Base-by-base conservation (phyloP, 2,329 filamentous ascomycete species). In the Monosporascus sp. region DNA sequence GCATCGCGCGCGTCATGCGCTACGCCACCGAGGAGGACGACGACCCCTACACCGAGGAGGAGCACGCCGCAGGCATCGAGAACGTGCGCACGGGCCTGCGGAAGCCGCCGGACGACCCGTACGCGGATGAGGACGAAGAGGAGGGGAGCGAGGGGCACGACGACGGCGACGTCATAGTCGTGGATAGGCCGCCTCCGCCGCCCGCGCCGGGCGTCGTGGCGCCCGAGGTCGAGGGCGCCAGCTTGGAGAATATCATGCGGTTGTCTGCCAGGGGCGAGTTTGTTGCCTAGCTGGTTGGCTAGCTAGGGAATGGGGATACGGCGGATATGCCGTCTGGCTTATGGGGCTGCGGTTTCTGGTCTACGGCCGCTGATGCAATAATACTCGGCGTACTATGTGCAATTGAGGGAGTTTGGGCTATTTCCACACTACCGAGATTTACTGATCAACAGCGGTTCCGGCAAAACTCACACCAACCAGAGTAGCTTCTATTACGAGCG, bases 41-140 rank as follows among this genome's bases (percentile, higher is more conserved):
- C n/a, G 85, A 88, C 52, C 77, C 85, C 52, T 94, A 84, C 67
- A 93, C 88, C 2, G 74, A 82, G 3, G 85, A 86, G 61, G 90
- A 94, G 73, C 78, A 81, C 49, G 82, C 80, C 54, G 59, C 67
- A 54, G 89, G 89, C 6, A 68, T 87, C 11, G 81, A 88, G 63
- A 86, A 83, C 60, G 86, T 92, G 46, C 78, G 84, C 38, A 93
- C 89, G 0, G 89, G 89, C 0, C 68, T 94, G 64, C 78, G 70
- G 64, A 77, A 81, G 59, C 75, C 69, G 3, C 62, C 83, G 14
- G 77, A 85, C 0, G 77, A 80, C 0, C 83, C 83, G 0, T 80
- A 81, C 0, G 81, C 81, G 0, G 79, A 79, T 0, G 79, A 78
- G 0, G 79, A 75, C 0, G 78, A 78, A 0, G 74, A 78, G 0